Evolutionary conservation across 495 filamentous ascomycete species (phyloP).

Genomic region (Penicillium macrosclerotiorum): DNA sequence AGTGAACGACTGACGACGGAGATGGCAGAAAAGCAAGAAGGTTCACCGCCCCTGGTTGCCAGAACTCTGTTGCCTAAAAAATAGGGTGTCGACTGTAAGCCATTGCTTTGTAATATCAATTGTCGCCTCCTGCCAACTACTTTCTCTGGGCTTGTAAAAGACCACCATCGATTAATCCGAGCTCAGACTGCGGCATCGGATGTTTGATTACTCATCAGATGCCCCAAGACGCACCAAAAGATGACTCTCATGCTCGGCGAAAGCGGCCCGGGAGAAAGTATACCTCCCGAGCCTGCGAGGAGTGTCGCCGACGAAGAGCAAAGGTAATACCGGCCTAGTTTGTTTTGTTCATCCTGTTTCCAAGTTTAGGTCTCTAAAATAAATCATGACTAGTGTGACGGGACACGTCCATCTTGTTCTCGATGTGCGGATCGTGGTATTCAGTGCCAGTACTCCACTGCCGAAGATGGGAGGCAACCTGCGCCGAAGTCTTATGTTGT

Average conservation of each 20-base stretch:
- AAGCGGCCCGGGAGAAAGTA: slow-evolving; percentile 25
- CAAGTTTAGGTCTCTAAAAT: no score
- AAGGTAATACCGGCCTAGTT: slow-evolving; percentile 17
- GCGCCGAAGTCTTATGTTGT: slow-evolving; percentile 31
- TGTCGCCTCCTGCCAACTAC: neutral
- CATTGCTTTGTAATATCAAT: slow-evolving; percentile 17
- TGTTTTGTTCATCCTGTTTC: no score
- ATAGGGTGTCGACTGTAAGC: slow-evolving; percentile 1
- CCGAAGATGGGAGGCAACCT: slow-evolving; percentile 27
- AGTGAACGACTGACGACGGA: no score
- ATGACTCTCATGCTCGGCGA: slow-evolving; percentile 11
- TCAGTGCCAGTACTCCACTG: slow-evolving; percentile 24
- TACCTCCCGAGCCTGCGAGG: slow-evolving; percentile 28
- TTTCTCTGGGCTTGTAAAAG: neutral
- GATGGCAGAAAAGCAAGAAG: no score
- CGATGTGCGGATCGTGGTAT: slow-evolving; percentile 25
- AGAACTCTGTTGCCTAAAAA: neutral
- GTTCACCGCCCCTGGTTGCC: no score
- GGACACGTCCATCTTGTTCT: slow-evolving; percentile 23
- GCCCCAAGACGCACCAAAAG: slow-evolving; percentile 8
- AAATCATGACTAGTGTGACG: no score
- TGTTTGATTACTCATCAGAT: neutral
- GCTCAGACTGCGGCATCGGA: neutral
- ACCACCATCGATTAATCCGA: neutral
- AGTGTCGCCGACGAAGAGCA: slow-evolving; percentile 30